Evolutionary conservation across 208 protist genomes (phyloP), one percentile per base, ranked within the genome.

Genomic region (Angomonas ambiguus): DNA sequence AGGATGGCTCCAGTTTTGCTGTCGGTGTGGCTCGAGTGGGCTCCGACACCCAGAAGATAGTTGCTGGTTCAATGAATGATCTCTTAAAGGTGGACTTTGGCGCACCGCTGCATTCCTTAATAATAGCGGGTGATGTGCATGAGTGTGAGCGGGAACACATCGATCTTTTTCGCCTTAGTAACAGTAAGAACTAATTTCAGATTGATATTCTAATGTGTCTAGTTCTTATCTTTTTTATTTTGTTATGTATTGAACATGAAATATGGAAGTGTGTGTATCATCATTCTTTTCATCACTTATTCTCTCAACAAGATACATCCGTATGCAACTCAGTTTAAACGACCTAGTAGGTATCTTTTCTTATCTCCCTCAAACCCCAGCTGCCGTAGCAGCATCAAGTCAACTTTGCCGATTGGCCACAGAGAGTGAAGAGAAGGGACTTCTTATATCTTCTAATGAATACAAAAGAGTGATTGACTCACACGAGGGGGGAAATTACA

Each of bases 11-110:
- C 51, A 97, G 96, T 0, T 51, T 96, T 11, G 82, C 82, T 30
- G 82, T 99, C 25, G 98, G 98, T 38, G 34, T 99, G 6, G 97
- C 98, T 10, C 87, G 98, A n/a, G 80, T 99, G 11, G 98, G 98
- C 20, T 86, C 83, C 10, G 57, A 69, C 8, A 87, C 84, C 24
- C 97, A 99, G 83, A 57, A 90, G 49, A 88, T 99, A 38, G 84
- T 97, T 1, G 79, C 82, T 20, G 98, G 97, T 8, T 89, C 89
- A 1, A 86, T 99, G 79, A 76, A 79, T 13, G 82, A 98, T 42
- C 76, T 99, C 2, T 34, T 88, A 2, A 42, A 69, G 3, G 80
- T 95, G 18, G 98, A 99, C 80, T 99, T 99, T 85, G 98, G 98
- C 5, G 64, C 30, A 4, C 98, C 98, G 2, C 85, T 99, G 20